phyloP scores from a whole-genome alignment of 2,329 filamentous ascomycete genomes.

The Laburnicola sp. region DNA sequence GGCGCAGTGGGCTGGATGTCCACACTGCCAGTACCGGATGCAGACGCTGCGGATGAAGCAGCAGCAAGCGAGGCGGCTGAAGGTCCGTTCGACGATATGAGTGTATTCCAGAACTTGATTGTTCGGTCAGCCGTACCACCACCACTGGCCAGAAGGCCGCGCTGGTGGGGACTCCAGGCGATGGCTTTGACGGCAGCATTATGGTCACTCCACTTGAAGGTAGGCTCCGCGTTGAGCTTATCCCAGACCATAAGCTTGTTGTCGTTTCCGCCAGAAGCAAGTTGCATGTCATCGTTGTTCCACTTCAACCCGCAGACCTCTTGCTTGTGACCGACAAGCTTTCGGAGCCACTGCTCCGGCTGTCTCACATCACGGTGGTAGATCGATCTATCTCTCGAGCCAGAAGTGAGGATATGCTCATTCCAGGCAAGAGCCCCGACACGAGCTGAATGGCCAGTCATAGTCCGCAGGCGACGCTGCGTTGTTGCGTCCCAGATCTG shows the following conservation, averaged over 20 bases:
- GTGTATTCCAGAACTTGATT: slow-evolving; percentile 97
- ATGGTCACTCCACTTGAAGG: slow-evolving; percentile 94
- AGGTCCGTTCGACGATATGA: slow-evolving; percentile 65
- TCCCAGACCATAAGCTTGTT: slow-evolving; percentile 99
- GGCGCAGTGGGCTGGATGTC: slow-evolving; percentile 42
- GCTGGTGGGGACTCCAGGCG: slow-evolving; percentile 95
- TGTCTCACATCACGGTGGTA: slow-evolving; percentile 94
- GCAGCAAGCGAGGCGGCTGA: slow-evolving; percentile 47
- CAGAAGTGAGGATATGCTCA: slow-evolving; percentile 93
- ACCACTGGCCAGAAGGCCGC: slow-evolving; percentile 89
- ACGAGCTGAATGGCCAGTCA: slow-evolving; percentile 93
- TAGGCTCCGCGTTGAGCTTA: slow-evolving; percentile 85
- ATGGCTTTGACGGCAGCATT: slow-evolving; percentile 97
- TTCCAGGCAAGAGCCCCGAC: slow-evolving; percentile 98
- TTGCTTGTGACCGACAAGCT: slow-evolving; percentile 92
- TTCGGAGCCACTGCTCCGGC: slow-evolving; percentile 85
- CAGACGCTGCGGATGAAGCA: slow-evolving; percentile 40
- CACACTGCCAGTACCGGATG: slow-evolving; percentile 34
- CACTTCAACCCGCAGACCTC: slow-evolving; percentile 96
- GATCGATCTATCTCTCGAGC: slow-evolving; percentile 88
- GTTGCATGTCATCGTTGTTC: slow-evolving; percentile 94
- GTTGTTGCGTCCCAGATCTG: slow-evolving; percentile 97
- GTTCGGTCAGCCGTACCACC: slow-evolving; percentile 93
- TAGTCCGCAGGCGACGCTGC: slow-evolving; percentile 81
- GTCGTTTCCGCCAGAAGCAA: slow-evolving; percentile 95